Percentiles rank a stretch among this genome's conserved stretches.
Evolutionary conservation across 2,329 filamentous ascomycete species (phyloP).

Genomic region (Periconia digitata): DNA sequence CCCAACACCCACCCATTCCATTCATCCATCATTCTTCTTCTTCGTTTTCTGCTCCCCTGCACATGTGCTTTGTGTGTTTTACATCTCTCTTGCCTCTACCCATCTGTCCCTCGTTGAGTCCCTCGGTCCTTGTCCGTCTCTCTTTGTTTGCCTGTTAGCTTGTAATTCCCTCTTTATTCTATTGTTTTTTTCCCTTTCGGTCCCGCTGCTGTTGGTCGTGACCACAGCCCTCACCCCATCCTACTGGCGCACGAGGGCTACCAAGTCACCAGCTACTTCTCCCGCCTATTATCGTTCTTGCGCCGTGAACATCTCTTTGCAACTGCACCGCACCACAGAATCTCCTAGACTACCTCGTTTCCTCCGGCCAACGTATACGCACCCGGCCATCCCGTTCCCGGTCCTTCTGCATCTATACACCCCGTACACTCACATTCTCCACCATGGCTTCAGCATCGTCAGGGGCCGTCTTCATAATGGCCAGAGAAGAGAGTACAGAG

Average conservation of each 20-base stretch:
- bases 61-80: not conserved
- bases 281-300: not conserved
- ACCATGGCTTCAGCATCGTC: conserved; percentile 22
- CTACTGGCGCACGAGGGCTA: not conserved
- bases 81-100: not conserved
- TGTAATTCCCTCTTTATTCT: not conserved
- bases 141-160: not conserved
- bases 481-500: conserved; percentile 30
- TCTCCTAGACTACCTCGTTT: not conserved
- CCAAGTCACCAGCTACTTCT: not conserved
- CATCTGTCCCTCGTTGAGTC: not conserved
- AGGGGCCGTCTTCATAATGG: conserved; percentile 25
- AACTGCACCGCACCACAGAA: not conserved
- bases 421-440: conserved; percentile 4
- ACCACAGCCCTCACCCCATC: no score
- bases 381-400: conserved; percentile 3
- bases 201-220: no score
- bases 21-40: not conserved
- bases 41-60: not conserved
- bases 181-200: not conserved
- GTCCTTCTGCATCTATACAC: no score
- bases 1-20: no score
- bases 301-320: not conserved
- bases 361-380: conserved; percentile 12
- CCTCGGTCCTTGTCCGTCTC: not conserved